Base-by-base conservation (phyloP, 2,329 filamentous ascomycete genomes). In the Camillea tinctor region DNA sequence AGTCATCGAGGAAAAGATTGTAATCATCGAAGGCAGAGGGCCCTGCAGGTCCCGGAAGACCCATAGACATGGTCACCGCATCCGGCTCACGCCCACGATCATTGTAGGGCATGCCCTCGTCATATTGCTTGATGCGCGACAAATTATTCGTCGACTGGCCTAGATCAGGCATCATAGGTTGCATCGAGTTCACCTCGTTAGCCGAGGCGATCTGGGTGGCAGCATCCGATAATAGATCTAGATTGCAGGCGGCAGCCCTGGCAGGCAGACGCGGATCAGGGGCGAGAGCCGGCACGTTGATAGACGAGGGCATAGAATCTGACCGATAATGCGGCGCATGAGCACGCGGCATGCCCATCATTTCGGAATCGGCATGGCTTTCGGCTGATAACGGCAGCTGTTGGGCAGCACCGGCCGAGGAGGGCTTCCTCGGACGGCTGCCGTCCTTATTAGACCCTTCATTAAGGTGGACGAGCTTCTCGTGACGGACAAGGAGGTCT, bases 381-480 rank as follows among this genome's bases (percentile, higher is more conserved):
- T 84, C 81, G 48, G 79, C 76, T 8, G 80, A 70, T n/a, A 80
- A 77, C 22, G 79, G 74, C 62, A 79, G 80, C 17, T n/a, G 36
- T 52, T 80, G 77, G 60, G 75, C 69, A 59, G 72, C 70, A 57
- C 74, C 75, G 57, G 75, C 80, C 15, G 80, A 79, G 17, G 83
- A 84, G n/a, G 79, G 72, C 68, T 83, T 86, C 63, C 83, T 77
- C 23, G 78, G 77, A 56, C 82, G 77, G 68, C 69, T 76, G 64
- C 75, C 79, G 68, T 86, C 83, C 66, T 84, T 85, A 72, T 75
- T 81, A 65, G 72, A 72, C 24, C 80, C 81, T 72, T 86, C 83
- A 74, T 84, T 86, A 70, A 86, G 80, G 71, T 88, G 85, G 68
- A 86, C 84, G 66, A 87, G 82, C 75, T 87, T 87, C 75, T 87